Evolutionary conservation across 2,329 filamentous ascomycete genomes (phyloP).

Genomic region (Calonectria leucothoes): DNA sequence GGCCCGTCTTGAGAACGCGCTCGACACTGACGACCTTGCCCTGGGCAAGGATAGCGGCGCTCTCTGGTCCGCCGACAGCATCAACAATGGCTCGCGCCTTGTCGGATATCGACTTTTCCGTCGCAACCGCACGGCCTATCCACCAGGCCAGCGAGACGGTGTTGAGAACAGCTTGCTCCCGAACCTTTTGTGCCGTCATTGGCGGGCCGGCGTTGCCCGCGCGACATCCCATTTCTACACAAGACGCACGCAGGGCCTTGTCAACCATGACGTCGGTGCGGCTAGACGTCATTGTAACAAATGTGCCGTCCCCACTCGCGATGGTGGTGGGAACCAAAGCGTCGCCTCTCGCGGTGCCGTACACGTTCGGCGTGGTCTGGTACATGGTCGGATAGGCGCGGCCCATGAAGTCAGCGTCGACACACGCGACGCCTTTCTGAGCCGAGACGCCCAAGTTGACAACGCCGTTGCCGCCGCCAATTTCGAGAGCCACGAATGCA

Average conservation of each 20-base stretch:
- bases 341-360: not conserved
- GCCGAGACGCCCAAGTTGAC: not conserved
- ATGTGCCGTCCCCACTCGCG: not conserved
- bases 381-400: not conserved
- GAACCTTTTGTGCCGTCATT: conserved; percentile 45
- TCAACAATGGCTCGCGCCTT: conserved; percentile 51
- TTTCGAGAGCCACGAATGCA: not conserved
- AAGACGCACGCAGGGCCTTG: conserved; percentile 15
- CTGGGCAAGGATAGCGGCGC: conserved; percentile 37
- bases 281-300: conserved; percentile 19
- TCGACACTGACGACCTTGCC: conserved; percentile 42
- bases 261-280: conserved; percentile 42
- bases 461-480: not conserved
- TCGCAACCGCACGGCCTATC: conserved; percentile 60
- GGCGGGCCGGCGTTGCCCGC: conserved; percentile 45
- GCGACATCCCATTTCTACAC: conserved; percentile 46
- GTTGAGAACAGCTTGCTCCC: conserved; percentile 47
- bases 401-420: not conserved
- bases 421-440: not conserved
- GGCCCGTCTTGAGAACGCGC: conserved; percentile 59
- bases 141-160: conserved; percentile 53
- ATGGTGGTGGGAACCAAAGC: not conserved
- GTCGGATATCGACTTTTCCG: conserved; percentile 51
- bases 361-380: not conserved
- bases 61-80: conserved; percentile 49